A percentile compares a stretch with the other conserved stretches of the same genome.
These are phyloP conservation scores for Leptomonas seymouri DNA, from an alignment of 208 protist genomes.

Conservation along the genomic window DNA sequence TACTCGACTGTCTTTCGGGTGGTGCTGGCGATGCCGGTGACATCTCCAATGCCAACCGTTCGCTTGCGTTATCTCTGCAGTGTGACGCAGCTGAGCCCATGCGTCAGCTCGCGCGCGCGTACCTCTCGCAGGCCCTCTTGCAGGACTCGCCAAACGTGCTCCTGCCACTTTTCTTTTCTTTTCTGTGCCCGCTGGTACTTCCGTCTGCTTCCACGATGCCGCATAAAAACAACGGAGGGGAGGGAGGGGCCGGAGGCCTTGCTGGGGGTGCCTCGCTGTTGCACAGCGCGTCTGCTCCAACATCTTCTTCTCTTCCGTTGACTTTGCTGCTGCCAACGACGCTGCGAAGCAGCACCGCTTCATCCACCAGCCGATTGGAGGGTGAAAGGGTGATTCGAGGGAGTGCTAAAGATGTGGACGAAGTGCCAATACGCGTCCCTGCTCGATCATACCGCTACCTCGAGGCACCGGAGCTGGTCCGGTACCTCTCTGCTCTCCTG, in stretches of 20 bases:
- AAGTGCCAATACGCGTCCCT: neutral
- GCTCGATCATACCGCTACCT: slow-evolving; percentile 22
- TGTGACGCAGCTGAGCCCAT: slow-evolving; percentile 7
- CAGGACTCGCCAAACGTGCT: slow-evolving; percentile 22
- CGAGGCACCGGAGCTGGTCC: slow-evolving; percentile 33
- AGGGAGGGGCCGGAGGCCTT: too few relatives aligned
- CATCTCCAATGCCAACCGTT: neutral
- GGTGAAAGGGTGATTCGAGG: neutral
- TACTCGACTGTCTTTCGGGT: slow-evolving; percentile 7
- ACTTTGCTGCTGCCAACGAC: slow-evolving; percentile 24
- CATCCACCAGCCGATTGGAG: neutral
- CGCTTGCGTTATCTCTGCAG: neutral
- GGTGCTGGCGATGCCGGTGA: neutral
- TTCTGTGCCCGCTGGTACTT: slow-evolving; percentile 33
- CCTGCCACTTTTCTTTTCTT: slow-evolving; percentile 30
- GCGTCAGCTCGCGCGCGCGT: slow-evolving; percentile 24
- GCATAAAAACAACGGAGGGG: neutral
- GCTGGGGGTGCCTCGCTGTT: neutral
- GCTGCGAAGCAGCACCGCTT: neutral
- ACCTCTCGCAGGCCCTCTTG: slow-evolving; percentile 17
- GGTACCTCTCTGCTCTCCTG: slow-evolving; percentile 25
- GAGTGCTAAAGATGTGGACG: too few relatives aligned
- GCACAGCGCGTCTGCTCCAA: neutral
- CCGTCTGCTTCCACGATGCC: neutral
- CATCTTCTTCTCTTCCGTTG: slow-evolving; percentile 9